phyloP scores from a whole-genome alignment of 257 asterid species.

The Rubia yunnanensis region DNA sequence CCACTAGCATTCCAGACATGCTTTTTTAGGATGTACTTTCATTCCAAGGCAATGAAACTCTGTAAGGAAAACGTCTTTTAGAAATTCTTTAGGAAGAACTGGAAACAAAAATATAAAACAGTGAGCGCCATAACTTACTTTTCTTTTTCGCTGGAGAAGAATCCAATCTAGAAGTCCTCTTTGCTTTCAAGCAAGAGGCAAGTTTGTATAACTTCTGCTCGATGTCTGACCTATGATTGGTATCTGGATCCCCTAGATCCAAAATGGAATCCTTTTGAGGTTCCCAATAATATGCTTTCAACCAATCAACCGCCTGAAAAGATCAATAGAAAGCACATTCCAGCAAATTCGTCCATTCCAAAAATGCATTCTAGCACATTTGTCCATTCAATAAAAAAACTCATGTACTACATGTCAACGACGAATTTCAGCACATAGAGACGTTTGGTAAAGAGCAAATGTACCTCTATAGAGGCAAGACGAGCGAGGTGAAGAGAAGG shows the following conservation, averaged over 20 bases:
- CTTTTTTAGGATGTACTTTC: too few relatives aligned
- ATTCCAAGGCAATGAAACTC: too few relatives aligned
- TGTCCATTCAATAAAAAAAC: too few relatives aligned
- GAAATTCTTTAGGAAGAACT: background rate
- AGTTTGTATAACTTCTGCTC: background rate
- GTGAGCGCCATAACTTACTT: background rate
- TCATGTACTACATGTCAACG: too few relatives aligned
- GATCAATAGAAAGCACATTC: background rate
- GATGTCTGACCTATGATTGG: background rate
- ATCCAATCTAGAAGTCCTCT: background rate
- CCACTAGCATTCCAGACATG: background rate
- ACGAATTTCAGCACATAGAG: too few relatives aligned
- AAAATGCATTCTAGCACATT: too few relatives aligned
- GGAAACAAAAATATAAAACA: background rate
- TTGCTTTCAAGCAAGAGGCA: background rate
- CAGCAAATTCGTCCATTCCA: too few relatives aligned
- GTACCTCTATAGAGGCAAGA: background rate
- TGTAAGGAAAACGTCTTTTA: too few relatives aligned
- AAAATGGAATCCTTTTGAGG: background rate
- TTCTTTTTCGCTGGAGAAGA: background rate
- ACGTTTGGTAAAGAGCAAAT: too few relatives aligned
- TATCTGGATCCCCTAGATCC: background rate
- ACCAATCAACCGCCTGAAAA: background rate
- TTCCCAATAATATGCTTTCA: background rate
- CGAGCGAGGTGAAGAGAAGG: background rate